Conservation (phyloP, 257 asterid genomes). For the Nicotiana benthamiana region DNA sequence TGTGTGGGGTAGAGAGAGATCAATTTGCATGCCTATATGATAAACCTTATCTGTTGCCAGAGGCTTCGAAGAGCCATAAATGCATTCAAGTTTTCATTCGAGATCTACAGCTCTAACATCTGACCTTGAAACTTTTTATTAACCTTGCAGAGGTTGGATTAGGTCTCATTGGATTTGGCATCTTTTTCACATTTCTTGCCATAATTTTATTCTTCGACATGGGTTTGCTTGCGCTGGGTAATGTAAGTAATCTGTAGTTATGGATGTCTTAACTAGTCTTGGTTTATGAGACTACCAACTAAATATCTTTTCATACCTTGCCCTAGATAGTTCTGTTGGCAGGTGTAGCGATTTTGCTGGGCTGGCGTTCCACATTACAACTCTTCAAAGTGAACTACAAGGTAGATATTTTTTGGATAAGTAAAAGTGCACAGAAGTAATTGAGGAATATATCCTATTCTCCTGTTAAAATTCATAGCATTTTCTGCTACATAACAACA, state of each 20-base stretch:
- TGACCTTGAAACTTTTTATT: neutral
- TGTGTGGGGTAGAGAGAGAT: neutral
- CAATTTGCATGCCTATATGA: neutral
- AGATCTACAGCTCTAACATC: neutral
- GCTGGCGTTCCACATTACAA: slow-evolving; percentile 62
- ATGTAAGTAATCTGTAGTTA: slow-evolving; percentile 43
- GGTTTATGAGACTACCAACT: neutral
- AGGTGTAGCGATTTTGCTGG: slow-evolving; percentile 67
- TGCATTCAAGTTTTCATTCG: neutral
- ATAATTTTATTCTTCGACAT: slow-evolving; percentile 67
- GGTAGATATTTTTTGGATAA: slow-evolving; percentile 24
- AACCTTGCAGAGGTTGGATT: slow-evolving; percentile 66
- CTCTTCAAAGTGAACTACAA: slow-evolving; percentile 64
- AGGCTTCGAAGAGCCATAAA: neutral
- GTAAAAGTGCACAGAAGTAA: slow-evolving; percentile 9
- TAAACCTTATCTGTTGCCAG: neutral
- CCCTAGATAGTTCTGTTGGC: slow-evolving; percentile 61
- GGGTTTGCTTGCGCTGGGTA: slow-evolving; percentile 87
- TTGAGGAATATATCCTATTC: neutral
- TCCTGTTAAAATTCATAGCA: neutral
- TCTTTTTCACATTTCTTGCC: slow-evolving; percentile 71
- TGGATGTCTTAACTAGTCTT: neutral
- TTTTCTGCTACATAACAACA: neutral
- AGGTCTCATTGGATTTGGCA: slow-evolving; percentile 73
- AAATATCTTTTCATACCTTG: slow-evolving; percentile 9